These are phyloP conservation scores for Rhizoctonia solani DNA, from an alignment of 1,284 basidiomycete species.

Conservation along the genomic window DNA sequence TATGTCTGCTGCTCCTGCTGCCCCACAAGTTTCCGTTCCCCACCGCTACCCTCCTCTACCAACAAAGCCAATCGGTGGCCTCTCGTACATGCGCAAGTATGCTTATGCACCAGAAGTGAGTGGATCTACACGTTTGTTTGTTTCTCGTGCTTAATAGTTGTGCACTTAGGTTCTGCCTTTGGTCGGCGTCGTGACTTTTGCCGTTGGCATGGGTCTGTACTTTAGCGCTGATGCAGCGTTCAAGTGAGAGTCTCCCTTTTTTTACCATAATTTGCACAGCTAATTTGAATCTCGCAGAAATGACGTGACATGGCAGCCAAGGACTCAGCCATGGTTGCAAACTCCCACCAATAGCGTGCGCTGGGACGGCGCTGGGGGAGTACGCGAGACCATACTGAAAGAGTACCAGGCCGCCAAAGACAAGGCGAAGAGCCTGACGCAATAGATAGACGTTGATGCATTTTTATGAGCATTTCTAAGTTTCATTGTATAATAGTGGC, in stretches of 20 bases:
- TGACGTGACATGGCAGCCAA: conserved; percentile 31
- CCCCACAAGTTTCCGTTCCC: too few species aligned
- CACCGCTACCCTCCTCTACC: background rate
- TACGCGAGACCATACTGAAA: conserved; percentile 2
- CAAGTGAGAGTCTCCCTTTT: background rate
- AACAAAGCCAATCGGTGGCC: background rate
- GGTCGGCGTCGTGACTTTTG: conserved; percentile 12
- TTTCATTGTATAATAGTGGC: background rate
- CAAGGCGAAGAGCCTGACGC: background rate
- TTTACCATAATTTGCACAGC: too few species aligned
- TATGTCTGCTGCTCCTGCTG: background rate
- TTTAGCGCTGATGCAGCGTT: conserved; percentile 9
- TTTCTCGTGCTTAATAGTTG: background rate
- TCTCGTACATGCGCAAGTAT: conserved; percentile 19
- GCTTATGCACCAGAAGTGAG: conserved; percentile 29
- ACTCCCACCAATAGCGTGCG: conserved; percentile 23
- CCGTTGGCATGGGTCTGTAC: conserved; percentile 31
- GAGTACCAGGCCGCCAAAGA: background rate
- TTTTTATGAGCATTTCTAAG: too few species aligned
- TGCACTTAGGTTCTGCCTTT: conserved; percentile 19
- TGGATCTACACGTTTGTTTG: background rate
- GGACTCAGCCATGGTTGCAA: conserved; percentile 25
- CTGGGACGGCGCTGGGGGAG: conserved; percentile 25
- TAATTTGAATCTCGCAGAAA: too few species aligned
- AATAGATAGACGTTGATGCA: background rate